Base-by-base conservation (phyloP, 1,284 basidiomycete species). In the Marasmius sp. region DNA sequence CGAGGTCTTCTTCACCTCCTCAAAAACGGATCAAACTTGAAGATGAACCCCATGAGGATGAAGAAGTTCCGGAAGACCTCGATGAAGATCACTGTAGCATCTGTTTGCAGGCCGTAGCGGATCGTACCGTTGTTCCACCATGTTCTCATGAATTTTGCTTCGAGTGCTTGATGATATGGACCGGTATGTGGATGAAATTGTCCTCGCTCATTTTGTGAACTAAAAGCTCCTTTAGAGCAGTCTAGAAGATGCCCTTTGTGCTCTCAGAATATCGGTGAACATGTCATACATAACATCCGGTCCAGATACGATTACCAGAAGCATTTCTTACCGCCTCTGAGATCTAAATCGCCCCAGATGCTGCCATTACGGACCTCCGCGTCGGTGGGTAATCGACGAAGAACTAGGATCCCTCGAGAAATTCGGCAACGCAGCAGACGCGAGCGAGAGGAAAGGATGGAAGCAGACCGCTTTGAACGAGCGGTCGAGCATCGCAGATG, bases 81-180 rank as follows among this genome's bases (percentile, higher is more conserved):
- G 60, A 59, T 12, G 71, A 72, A 54, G 69, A 75, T 47, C 73
- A 74, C 58, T 83, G 81, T 65, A 80, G 79, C 62, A 95, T 96
- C 54, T 96, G 94, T 68, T 76, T 96, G 37, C 91, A 95, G 70
- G 67, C 78, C 5, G 76, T 93, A 53, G 77, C 81, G n/a, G 93
- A 95, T 75, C 79, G 90, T 49, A 89, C 93, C 0, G 83, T 94
- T 49, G 79, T 94, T 20, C 91, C 92, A 1, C 81, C 79, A 6
- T 96, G 94, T 72, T 89, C 91, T 0, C 94, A 96, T 76, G 88
- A 91, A 69, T 95, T 95, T 71, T 96, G 94, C 69, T 95, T 95
- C 67, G 90, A 92, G 62, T 96, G 94, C 72, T 82, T 95, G 16
- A 78, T 90, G 50, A 77, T 93, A 1, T 95, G 93, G 94, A 84